Percentiles rank a stretch among this genome's conserved stretches.
These are phyloP conservation scores for Eragrostis nindensis DNA, from an alignment of 176 grass and related monocot species.

Conservation along the genomic window DNA sequence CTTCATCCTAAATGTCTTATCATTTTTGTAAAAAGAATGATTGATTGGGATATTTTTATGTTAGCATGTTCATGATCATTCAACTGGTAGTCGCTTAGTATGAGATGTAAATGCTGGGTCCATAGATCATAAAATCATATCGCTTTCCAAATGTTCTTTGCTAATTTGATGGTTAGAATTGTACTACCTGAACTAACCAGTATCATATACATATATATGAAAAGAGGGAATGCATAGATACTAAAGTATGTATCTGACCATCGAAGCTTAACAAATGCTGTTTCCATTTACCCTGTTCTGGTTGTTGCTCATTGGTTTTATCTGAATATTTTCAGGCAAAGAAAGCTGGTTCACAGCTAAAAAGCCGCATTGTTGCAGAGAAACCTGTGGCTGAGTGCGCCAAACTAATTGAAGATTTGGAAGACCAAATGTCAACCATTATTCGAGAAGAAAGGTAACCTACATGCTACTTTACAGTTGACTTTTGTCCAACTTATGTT, in stretches of 20 bases:
- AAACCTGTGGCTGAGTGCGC: constrained; percentile 82
- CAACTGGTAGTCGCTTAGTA: background rate
- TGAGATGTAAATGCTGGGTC: background rate
- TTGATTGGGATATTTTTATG: too few species aligned
- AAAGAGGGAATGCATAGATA: background rate
- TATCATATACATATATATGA: too few species aligned
- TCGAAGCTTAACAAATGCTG: background rate
- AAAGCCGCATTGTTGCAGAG: constrained; percentile 88
- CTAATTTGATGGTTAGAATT: constrained; percentile 11
- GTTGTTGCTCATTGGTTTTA: too few species aligned
- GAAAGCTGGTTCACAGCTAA: constrained; percentile 92
- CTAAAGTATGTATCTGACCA: background rate
- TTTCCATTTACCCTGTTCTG: background rate
- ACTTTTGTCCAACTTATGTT: constrained; percentile 8
- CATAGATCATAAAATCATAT: background rate
- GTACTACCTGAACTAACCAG: too few species aligned
- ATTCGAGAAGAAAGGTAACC: constrained; percentile 84
- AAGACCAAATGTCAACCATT: constrained; percentile 78
- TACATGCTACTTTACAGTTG: background rate
- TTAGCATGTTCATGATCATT: background rate
- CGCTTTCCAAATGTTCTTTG: background rate
- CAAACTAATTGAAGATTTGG: constrained; percentile 84
- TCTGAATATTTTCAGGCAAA: constrained; percentile 74
- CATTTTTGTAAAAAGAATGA: too few species aligned
- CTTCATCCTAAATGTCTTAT: background rate